Evolutionary conservation across 2,329 filamentous ascomycete genomes (phyloP).

Genomic region (Fusarium pseudograminearum): DNA sequence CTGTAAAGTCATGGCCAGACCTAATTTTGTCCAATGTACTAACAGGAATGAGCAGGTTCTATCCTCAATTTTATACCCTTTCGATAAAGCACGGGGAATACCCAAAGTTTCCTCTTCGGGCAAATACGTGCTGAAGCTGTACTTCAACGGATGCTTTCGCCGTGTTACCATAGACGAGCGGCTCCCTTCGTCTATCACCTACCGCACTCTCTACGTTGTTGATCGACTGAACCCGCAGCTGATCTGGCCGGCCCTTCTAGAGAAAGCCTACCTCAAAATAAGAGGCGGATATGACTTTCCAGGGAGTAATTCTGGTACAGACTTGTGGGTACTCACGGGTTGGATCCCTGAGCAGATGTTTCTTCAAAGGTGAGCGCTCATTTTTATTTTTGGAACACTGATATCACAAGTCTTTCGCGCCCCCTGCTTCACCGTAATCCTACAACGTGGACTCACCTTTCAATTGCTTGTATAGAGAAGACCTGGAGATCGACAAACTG

Average conservation of each 20-base stretch:
- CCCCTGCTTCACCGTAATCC: neutral
- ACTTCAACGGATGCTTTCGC: slow-evolving; percentile 95
- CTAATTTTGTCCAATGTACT: neutral
- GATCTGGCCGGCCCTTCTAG: slow-evolving; percentile 91
- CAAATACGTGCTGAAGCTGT: slow-evolving; percentile 91
- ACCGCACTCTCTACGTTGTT: slow-evolving; percentile 85
- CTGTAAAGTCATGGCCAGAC: slow-evolving; percentile 61
- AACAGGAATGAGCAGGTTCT: slow-evolving; percentile 66
- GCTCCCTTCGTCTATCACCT: slow-evolving; percentile 80
- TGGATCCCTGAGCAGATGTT: slow-evolving; percentile 98
- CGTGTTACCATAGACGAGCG: slow-evolving; percentile 90
- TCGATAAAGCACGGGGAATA: slow-evolving; percentile 66
- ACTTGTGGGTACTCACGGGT: slow-evolving; percentile 90
- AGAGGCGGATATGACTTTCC: slow-evolving; percentile 97
- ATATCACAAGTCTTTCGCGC: neutral
- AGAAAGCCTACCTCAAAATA: slow-evolving; percentile 97
- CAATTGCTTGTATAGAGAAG: slow-evolving; percentile 67
- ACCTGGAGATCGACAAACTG: slow-evolving; percentile 78
- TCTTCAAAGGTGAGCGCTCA: slow-evolving; percentile 72
- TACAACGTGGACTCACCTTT: slow-evolving; percentile 14
- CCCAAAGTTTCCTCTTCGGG: slow-evolving; percentile 80
- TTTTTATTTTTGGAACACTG: no score
- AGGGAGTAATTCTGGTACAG: slow-evolving; percentile 95
- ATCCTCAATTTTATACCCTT: slow-evolving; percentile 80
- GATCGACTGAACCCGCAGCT: slow-evolving; percentile 85